These are phyloP conservation scores for Lagenaria siceraria DNA, from an alignment of 306 rosid genomes.

Conservation along the genomic window DNA sequence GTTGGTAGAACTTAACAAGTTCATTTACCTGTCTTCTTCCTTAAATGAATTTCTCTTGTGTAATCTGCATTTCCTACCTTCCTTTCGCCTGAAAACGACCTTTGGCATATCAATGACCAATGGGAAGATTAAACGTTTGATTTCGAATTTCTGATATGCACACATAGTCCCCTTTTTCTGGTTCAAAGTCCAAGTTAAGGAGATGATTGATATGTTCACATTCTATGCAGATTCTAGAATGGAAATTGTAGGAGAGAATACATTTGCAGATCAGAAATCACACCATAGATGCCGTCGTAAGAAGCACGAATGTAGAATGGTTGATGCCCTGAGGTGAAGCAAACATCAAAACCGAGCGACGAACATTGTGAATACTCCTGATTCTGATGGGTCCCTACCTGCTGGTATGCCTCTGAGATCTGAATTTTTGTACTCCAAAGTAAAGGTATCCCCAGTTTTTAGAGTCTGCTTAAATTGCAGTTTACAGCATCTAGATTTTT, in stretches of 20 bases:
- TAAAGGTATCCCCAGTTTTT: neutral
- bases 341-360: neutral
- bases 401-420: neutral
- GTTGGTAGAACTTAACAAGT: neutral
- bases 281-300: constrained; percentile 90
- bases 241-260: constrained; percentile 91
- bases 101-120: neutral
- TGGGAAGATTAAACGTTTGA: neutral
- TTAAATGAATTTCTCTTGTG: neutral
- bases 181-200: neutral
- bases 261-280: constrained; percentile 65
- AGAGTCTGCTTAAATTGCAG: neutral
- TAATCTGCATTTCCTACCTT: neutral
- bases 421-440: neutral
- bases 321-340: constrained; percentile 42
- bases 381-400: neutral
- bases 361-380: neutral
- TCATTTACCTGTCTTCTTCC: neutral
- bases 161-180: constrained; percentile 10
- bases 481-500: neutral
- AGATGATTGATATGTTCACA: neutral
- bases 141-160: neutral
- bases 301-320: constrained; percentile 88
- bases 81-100: neutral
- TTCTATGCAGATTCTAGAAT: constrained; percentile 38